phyloP scores from a whole-genome alignment of 2,329 filamentous ascomycete species.

The Venturia aucupariae region DNA sequence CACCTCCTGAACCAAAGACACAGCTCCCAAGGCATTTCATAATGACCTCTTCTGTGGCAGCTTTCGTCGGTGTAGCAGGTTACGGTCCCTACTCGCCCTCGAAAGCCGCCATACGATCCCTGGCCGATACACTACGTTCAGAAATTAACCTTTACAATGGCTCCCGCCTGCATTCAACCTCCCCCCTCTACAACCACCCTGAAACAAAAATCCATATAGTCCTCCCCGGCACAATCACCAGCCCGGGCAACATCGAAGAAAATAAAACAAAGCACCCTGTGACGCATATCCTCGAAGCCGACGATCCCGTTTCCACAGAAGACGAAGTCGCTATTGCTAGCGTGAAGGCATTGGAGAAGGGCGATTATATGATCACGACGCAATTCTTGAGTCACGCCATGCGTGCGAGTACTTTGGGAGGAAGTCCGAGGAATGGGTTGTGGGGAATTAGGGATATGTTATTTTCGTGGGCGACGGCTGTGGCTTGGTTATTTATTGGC shows the following conservation, averaged over 20 bases:
- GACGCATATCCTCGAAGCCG: conserved; percentile 68
- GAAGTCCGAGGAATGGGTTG: conserved; percentile 44
- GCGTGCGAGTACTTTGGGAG: conserved; percentile 47
- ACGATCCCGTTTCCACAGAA: conserved; percentile 70
- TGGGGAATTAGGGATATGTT: conserved; percentile 47
- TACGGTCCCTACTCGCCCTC: conserved; percentile 77
- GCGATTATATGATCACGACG: conserved; percentile 71
- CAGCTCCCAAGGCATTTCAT: conserved; percentile 65
- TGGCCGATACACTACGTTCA: conserved; percentile 75
- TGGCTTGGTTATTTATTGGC: conserved; percentile 48
- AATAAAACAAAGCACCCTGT: conserved; percentile 70
- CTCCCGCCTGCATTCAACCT: conserved; percentile 33
- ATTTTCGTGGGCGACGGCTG: conserved; percentile 42
- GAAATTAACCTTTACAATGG: conserved; percentile 82
- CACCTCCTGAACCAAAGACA: conserved; percentile 21
- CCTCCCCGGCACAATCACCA: conserved; percentile 74
- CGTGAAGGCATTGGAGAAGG: conserved; percentile 67
- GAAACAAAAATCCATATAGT: conserved; percentile 73
- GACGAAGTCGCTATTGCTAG: conserved; percentile 64
- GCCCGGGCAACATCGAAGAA: conserved; percentile 66
- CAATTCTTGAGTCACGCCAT: conserved; percentile 63
- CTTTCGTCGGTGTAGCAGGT: conserved; percentile 68
- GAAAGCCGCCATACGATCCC: conserved; percentile 74
- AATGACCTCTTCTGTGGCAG: conserved; percentile 71
- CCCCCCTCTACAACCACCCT: conserved; percentile 40